phyloP scores from a whole-genome alignment of 2,329 filamentous ascomycete genomes.

The Emmonsia crescens region DNA sequence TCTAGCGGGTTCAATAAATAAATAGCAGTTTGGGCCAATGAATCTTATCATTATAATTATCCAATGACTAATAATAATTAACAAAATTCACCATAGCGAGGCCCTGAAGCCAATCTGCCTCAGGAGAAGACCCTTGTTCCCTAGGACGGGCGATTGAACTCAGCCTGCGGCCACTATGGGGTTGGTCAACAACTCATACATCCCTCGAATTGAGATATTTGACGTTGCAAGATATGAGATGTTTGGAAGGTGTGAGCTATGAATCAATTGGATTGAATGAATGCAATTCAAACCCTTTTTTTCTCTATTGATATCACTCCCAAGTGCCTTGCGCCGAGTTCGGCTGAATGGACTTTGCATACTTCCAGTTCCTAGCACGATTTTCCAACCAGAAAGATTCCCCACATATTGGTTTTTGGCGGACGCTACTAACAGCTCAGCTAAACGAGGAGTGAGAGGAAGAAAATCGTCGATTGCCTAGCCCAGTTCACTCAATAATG shows the following conservation, averaged over 20 bases:
- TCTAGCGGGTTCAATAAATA: neutral
- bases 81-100: neutral
- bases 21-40: neutral
- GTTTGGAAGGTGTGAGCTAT: neutral
- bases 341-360: neutral
- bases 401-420: neutral
- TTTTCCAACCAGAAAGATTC: neutral
- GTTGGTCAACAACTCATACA: neutral
- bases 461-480: neutral
- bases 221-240: neutral
- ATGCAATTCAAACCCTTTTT: neutral
- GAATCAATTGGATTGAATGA: neutral
- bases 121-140: neutral
- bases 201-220: neutral
- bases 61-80: neutral
- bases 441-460: neutral
- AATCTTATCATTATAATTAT: neutral
- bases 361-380: neutral
- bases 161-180: neutral
- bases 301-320: neutral
- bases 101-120: neutral
- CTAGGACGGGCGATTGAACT: no score
- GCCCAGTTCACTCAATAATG: neutral
- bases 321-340: neutral
- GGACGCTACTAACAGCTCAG: neutral